Evolutionary conservation across 2,329 filamentous ascomycete genomes (phyloP).

Genomic region (Diaporthe eres): DNA sequence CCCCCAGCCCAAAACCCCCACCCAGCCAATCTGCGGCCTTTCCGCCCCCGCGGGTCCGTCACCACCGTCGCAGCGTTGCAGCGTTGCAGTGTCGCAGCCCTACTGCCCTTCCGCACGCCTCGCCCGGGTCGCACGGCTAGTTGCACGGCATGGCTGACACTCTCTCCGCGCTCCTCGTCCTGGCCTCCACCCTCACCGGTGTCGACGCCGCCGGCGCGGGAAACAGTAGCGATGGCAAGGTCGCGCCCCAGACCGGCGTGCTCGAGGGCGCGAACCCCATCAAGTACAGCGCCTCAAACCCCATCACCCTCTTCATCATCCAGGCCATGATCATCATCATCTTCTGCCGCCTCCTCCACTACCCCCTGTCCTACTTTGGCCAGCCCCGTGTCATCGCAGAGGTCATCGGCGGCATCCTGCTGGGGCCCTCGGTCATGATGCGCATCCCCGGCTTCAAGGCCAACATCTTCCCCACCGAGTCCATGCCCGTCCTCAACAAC

Average conservation of each 20-base stretch:
- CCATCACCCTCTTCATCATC: conserved; percentile 79
- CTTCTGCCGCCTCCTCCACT: conserved; percentile 80
- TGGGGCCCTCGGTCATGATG: conserved; percentile 91
- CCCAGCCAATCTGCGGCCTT: conserved; percentile 27
- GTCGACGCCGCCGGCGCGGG: conserved; percentile 50
- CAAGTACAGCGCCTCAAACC: conserved; percentile 73
- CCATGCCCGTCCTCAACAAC: conserved; percentile 81
- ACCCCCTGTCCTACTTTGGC: conserved; percentile 76
- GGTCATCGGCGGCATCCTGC: conserved; percentile 82
- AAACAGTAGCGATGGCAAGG: conserved; percentile 39
- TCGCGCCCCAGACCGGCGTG: conserved; percentile 62
- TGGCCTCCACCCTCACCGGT: conserved; percentile 30
- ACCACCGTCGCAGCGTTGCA: conserved; percentile 1
- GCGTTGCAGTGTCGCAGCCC: conserved; percentile 11
- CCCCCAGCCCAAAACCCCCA: not conserved
- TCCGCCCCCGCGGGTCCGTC: conserved; percentile 19
- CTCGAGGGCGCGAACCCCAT: conserved; percentile 76
- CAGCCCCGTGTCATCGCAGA: conserved; percentile 86
- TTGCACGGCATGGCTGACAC: conserved; percentile 1
- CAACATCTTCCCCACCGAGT: conserved; percentile 82
- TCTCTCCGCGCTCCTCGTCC: conserved; percentile 27
- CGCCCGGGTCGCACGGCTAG: not conserved
- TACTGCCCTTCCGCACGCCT: not conserved
- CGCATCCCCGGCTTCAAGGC: conserved; percentile 83
- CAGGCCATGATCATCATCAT: conserved; percentile 80